Evolutionary conservation across 345 rosid genomes (phyloP).

Genomic region (Hypericum androsaemum): DNA sequence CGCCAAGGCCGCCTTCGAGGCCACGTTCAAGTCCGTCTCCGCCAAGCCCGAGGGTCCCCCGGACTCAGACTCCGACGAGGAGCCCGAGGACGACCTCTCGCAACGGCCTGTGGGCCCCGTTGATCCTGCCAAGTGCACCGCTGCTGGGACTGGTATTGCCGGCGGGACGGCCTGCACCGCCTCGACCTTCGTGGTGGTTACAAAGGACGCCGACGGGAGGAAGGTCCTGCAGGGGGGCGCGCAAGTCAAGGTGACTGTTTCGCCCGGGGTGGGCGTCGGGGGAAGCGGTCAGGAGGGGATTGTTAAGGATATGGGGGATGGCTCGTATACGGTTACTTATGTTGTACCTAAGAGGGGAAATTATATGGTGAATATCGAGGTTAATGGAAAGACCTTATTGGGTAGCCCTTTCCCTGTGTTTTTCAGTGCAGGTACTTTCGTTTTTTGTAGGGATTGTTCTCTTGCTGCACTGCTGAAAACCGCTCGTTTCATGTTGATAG

Average conservation of each 20-base stretch:
- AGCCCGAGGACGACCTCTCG: slow-evolving; percentile 35
- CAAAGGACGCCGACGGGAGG: slow-evolving; percentile 86
- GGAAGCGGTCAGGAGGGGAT: slow-evolving; percentile 85
- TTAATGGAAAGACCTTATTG: slow-evolving; percentile 77
- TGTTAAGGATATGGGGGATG: slow-evolving; percentile 92
- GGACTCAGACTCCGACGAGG: slow-evolving; percentile 62
- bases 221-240: slow-evolving; percentile 73
- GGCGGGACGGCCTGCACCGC: slow-evolving; percentile 94
- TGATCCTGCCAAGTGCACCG: slow-evolving; percentile 76
- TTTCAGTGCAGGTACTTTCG: slow-evolving; percentile 86
- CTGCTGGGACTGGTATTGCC: slow-evolving; percentile 83
- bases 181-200: slow-evolving; percentile 61
- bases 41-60: slow-evolving; percentile 30
- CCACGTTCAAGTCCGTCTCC: slow-evolving; percentile 65
- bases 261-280: slow-evolving; percentile 91
- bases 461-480: too few species aligned
- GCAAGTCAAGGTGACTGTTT: slow-evolving; percentile 58
- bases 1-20: slow-evolving; percentile 93
- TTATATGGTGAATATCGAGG: slow-evolving; percentile 86
- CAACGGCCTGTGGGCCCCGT: slow-evolving; percentile 82
- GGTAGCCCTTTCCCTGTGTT: slow-evolving; percentile 98
- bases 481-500: too few species aligned
- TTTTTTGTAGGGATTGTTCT: too few species aligned
- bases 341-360: slow-evolving; percentile 96
- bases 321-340: slow-evolving; percentile 76